Evolutionary conservation across 176 grass and related monocot genomes (phyloP).

Genomic region (Poa annua): DNA sequence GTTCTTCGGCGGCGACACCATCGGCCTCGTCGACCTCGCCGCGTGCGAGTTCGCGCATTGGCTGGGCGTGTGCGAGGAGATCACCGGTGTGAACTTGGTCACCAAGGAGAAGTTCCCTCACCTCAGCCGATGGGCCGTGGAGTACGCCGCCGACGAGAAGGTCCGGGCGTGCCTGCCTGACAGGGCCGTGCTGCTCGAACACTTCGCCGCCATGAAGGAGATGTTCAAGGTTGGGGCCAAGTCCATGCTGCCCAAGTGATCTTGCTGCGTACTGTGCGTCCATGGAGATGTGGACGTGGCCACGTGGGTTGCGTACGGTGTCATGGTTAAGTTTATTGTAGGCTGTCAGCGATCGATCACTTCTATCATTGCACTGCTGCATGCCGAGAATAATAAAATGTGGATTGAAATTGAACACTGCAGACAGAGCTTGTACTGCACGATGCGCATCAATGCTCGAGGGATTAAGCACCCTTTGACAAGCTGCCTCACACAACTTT

Average conservation of each 20-base stretch:
- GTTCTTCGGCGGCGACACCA: constrained; percentile 57
- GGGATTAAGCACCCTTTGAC: neutral
- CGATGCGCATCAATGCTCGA: neutral
- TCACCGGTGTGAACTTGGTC: constrained; percentile 41
- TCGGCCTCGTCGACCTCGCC: constrained; percentile 50
- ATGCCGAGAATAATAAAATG: neutral
- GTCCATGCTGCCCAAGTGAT: neutral
- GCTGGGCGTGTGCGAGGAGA: constrained; percentile 43
- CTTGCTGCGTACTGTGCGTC: neutral
- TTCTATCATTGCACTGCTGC: too few species aligned
- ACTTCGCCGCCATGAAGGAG: constrained; percentile 18
- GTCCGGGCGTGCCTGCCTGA: constrained; percentile 42
- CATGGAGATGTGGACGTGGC: neutral
- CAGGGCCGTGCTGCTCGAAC: constrained; percentile 20
- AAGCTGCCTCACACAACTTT: neutral
- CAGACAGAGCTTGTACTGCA: too few species aligned
- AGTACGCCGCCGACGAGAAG: constrained; percentile 23
- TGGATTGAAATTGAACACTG: neutral
- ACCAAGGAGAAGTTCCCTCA: constrained; percentile 33
- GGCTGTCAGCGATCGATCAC: neutral
- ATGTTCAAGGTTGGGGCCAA: constrained; percentile 22
- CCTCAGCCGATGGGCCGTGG: constrained; percentile 40
- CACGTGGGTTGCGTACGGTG: neutral
- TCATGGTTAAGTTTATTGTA: neutral
- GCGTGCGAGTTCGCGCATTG: constrained; percentile 32